Base-by-base conservation (phyloP, 768 basidiomycete species). In the Tricholoma terreum region DNA sequence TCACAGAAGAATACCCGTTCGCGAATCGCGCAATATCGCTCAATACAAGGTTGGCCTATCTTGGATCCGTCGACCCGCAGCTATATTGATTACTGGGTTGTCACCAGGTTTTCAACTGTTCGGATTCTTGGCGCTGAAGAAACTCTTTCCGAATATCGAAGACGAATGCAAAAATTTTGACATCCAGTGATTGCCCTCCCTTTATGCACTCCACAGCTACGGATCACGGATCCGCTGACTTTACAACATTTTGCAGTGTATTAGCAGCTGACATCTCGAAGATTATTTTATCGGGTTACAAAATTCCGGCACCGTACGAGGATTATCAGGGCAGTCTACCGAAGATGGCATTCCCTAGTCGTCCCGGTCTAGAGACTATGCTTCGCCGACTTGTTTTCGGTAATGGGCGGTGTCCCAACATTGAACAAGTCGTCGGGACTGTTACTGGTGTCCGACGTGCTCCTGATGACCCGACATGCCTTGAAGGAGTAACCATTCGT, bases 291-390 rank as follows among this genome's bases (percentile, higher is more conserved):
- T 52, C 58, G 10, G 64, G 67, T 14, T 45, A 51, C 19, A 52
- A 48, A 15, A 42, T 59, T 42, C 36, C 48, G 3, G 46, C 55
- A 31, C 63, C 66, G 2, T 52, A 56, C 21, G 34, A 62, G 33
- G 33, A 61, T 19, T 59, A 55, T 46, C 58, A 55, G 17, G 48
- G 36, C 0, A 12, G 17, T 2, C 55, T 65, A 17, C 64, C 65
- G 12, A 58, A 65, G 21, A 66, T 60, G 4, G 49, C 68, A 35
- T 62, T 54, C 50, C 42, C 61, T 15, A 65, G 60, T 24, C 64
- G 72, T 14, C 60, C 62, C 14, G 61, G 61, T 22, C 60, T 68
- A 30, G 73, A 74, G 57, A 72, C 70, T 3, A 59, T 72, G 4
- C 51, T 74, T 12, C 57, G 65, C 46, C 66, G 71, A 11, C 62